Evolutionary conservation across 257 asterid species (phyloP).

Genomic region (Solanum sejunctum): DNA sequence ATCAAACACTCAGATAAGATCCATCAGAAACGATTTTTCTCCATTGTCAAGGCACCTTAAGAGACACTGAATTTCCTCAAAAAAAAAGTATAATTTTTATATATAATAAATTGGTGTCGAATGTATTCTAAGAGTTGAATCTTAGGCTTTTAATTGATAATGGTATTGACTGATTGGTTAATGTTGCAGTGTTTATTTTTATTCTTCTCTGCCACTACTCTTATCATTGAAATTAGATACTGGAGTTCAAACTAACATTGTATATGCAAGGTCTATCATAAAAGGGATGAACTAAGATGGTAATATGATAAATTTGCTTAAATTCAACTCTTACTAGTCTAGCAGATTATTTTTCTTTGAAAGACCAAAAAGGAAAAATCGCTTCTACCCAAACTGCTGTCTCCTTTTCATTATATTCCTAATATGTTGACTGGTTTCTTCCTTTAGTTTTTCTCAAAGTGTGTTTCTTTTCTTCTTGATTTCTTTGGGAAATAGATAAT

Average conservation of each 20-base stretch:
- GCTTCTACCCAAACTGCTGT: not conserved
- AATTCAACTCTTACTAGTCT: not conserved
- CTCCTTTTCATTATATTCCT: not conserved
- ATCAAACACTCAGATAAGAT: not conserved
- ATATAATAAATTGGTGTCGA: not conserved
- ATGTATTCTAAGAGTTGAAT: not conserved
- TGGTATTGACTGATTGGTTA: not conserved
- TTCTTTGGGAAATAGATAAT: slow-evolving; percentile 32
- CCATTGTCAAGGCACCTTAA: not conserved
- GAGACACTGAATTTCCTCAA: not conserved
- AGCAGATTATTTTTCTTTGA: not conserved
- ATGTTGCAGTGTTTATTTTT: not conserved
- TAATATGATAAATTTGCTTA: not conserved
- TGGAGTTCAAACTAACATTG: not conserved
- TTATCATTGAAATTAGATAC: not conserved
- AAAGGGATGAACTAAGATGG: not conserved
- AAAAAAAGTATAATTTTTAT: not conserved
- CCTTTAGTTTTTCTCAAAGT: not conserved
- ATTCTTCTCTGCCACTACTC: not conserved
- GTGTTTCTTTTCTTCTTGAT: not conserved
- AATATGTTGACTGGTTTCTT: not conserved
- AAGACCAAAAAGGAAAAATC: not conserved
- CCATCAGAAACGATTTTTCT: not conserved
- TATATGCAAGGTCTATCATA: not conserved
- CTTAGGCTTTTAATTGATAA: not conserved